Conservation (phyloP, 495 filamentous ascomycete species). For the Penicillium longicatenatum region DNA sequence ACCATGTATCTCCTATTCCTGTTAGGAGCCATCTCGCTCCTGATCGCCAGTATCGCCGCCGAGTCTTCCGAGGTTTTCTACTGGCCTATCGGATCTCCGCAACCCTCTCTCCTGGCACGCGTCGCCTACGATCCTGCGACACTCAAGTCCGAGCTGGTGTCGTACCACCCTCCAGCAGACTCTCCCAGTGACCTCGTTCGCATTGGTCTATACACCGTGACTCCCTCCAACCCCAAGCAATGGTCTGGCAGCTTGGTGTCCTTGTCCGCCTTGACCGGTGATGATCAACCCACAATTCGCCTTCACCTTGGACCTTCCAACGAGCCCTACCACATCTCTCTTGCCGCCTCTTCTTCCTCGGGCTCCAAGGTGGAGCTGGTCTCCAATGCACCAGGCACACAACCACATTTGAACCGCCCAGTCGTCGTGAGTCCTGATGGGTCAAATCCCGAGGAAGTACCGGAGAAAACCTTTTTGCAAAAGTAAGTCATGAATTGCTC, state of each 20-base stretch:
- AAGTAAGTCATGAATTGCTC: conserved; percentile 36
- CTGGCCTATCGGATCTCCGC: conserved; percentile 39
- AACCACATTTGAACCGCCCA: conserved; percentile 45
- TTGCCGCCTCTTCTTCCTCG: conserved; percentile 16
- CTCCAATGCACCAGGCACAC: conserved; percentile 28
- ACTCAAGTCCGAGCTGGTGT: conserved; percentile 34
- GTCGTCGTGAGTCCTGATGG: conserved; percentile 45
- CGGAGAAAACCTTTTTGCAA: conserved; percentile 49
- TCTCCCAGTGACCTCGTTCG: conserved; percentile 30
- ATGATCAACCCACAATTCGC: conserved; percentile 31
- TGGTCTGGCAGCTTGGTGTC: conserved; percentile 46
- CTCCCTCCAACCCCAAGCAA: conserved; percentile 32
- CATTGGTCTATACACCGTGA: conserved; percentile 39
- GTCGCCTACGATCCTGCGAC: conserved; percentile 41
- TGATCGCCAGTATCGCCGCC: conserved; percentile 17
- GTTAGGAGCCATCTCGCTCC: conserved; percentile 19
- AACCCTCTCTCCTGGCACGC: conserved; percentile 43
- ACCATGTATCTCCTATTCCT: conserved; percentile 32
- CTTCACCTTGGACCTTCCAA: conserved; percentile 39
- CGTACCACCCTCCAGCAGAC: conserved; percentile 37
- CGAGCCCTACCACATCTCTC: conserved; percentile 42
- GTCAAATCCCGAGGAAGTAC: conserved; percentile 33
- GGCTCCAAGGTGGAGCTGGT: conserved; percentile 33
- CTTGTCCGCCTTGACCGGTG: conserved; percentile 27
- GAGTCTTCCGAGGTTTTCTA: conserved; percentile 41